Percentiles rank a stretch among this genome's conserved stretches.
Evolutionary conservation across 1,284 basidiomycete genomes (phyloP).

Genomic region (Vanrija sp.): DNA sequence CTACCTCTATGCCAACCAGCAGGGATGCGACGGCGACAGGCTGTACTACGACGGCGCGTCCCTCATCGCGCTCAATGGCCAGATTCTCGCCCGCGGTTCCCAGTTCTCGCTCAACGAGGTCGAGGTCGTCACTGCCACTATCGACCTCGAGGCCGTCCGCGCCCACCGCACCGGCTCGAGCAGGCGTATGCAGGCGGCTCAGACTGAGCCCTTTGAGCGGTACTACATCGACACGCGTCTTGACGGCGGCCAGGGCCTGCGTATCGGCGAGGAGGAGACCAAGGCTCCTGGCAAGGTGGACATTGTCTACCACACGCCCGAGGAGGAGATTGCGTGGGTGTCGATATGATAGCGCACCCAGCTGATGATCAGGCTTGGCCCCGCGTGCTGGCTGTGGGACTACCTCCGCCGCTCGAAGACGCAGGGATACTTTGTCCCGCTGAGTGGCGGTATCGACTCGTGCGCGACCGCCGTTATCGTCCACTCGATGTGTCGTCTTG

Average conservation of each 20-base stretch:
- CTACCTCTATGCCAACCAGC: constrained; percentile 97
- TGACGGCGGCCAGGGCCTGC: constrained; percentile 54
- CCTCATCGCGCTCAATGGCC: constrained; percentile 91
- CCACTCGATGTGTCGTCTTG: constrained; percentile 91
- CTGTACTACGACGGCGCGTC: constrained; percentile 97
- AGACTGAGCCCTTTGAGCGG: constrained; percentile 66
- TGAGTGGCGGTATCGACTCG: constrained; percentile 97
- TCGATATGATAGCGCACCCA: neutral
- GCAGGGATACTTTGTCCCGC: constrained; percentile 92
- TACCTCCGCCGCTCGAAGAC: constrained; percentile 89
- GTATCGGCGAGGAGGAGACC: constrained; percentile 64
- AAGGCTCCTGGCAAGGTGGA: constrained; percentile 52
- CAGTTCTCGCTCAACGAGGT: constrained; percentile 96
- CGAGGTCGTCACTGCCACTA: constrained; percentile 89
- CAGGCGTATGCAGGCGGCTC: constrained; percentile 83
- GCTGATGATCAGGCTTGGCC: constrained; percentile 66
- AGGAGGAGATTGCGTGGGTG: constrained; percentile 94
- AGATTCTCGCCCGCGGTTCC: constrained; percentile 86
- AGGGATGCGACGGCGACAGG: constrained; percentile 96
- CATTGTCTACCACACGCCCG: constrained; percentile 77
- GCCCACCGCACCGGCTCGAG: constrained; percentile 77
- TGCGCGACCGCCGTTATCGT: constrained; percentile 95
- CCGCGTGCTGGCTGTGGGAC: constrained; percentile 99
- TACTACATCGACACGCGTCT: constrained; percentile 74
- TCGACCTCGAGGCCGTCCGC: constrained; percentile 92